Evolutionary conservation across 805 yeast genomes (phyloP).

Genomic region (Suhomyces vadensis): DNA sequence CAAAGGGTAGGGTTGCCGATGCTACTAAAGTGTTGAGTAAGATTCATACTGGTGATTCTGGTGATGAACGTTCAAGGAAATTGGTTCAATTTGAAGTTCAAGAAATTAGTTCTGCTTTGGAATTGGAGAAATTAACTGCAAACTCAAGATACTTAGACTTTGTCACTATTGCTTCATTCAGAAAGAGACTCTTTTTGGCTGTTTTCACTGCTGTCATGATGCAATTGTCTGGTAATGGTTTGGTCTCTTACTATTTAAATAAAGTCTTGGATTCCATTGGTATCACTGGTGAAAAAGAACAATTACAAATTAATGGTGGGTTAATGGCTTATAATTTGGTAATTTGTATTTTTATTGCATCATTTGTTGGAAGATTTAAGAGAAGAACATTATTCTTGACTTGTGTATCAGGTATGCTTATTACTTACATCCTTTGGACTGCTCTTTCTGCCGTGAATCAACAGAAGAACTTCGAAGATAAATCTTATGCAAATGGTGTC

Average conservation of each 20-base stretch:
- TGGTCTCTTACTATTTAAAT: slow-evolving; percentile 52
- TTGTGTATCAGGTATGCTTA: slow-evolving; percentile 37
- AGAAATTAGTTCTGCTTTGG: slow-evolving; percentile 30
- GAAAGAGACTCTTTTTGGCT: slow-evolving; percentile 42
- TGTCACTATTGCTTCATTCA: slow-evolving; percentile 36
- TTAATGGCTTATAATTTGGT: slow-evolving; percentile 49
- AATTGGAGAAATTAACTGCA: slow-evolving; percentile 38
- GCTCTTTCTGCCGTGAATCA: slow-evolving; percentile 46
- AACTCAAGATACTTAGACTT: slow-evolving; percentile 41
- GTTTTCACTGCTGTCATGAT: slow-evolving; percentile 34
- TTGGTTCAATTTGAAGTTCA: slow-evolving; percentile 24
- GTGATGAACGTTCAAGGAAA: slow-evolving; percentile 19
- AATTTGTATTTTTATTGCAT: slow-evolving; percentile 23
- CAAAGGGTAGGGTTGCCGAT: slow-evolving; percentile 23
- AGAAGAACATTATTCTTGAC: slow-evolving; percentile 39
- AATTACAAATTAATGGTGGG: slow-evolving; percentile 52
- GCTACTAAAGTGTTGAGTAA: slow-evolving; percentile 35
- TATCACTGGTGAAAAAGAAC: slow-evolving; percentile 45
- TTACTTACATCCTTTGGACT: slow-evolving; percentile 46
- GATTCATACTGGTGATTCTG: slow-evolving; percentile 42
- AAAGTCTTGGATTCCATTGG: slow-evolving; percentile 55
- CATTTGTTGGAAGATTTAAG: slow-evolving; percentile 22
- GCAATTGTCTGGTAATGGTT: slow-evolving; percentile 54
- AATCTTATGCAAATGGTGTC: slow-evolving; percentile 45
- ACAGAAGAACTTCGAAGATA: slow-evolving; percentile 41